Base-by-base conservation (phyloP, 2,329 filamentous ascomycete species). In the Furcasterigmium furcatum region DNA sequence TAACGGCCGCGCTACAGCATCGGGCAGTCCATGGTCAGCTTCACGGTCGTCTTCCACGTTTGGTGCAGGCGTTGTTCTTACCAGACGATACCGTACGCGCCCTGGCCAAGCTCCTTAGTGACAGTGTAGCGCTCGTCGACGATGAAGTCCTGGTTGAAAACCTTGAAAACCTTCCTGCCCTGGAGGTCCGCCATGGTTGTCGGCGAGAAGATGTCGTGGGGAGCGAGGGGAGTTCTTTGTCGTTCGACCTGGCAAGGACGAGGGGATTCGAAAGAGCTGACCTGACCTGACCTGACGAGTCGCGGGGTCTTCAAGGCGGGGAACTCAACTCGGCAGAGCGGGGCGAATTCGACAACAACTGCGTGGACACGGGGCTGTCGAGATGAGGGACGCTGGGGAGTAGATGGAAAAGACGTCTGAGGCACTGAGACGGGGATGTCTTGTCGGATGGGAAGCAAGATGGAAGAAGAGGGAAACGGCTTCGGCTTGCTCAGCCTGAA, bases 81-180 rank as follows among this genome's bases (percentile, higher is more conserved):
- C 91, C 94, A 99, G 64, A 99, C 94, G 62, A 99, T 97, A 65
- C 94, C 94, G 65, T 99, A 99, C 61, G 94, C 94, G 63, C 94
- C 94, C 70, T 99, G 94, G 38, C 94, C 94, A 45, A 99, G 79
- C 76, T 99, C 94, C 79, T 99, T 99, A 55, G 92, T 97, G 55
- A 99, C 94, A 55, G 88, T 96, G 74, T 99, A 99, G 60, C 92
- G 85, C 71, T 97, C 92, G 66, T 97, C 94, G 62, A 97, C 94
- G 58, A 96, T 85, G 66, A 99, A 99, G 75, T 99, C 94, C 66
- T 99, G 94, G 78, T 96, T 96, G 75, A 99, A 99, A 67, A 99
- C 91, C 84, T 95, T 96, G 80, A 96, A 96, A 70, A 92, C 82
- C 80, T 96, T 96, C 71, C 91, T 86, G 63, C 68, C 66, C 55